Base-by-base conservation (phyloP, 1,284 basidiomycete species). In the Melampsora americana region DNA sequence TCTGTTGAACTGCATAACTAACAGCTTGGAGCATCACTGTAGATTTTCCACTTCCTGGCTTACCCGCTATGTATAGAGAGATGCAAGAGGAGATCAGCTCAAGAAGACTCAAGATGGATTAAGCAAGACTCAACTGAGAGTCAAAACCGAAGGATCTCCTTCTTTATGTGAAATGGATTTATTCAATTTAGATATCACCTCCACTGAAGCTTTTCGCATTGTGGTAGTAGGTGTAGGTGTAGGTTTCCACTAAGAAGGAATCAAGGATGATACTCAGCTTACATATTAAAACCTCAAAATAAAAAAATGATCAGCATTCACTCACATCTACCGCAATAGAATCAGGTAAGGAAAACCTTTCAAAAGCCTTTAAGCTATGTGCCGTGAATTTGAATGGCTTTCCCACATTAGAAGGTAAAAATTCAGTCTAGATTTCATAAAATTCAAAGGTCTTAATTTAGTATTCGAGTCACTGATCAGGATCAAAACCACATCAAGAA, bases 11-110 rank as follows among this genome's bases (percentile, higher is more conserved):
- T 16, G 77, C 77, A 59, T 69, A 68, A 35, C 67, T 67, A 18
- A 77, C 62, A 20, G 53, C 64, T 26, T 77, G 77, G 16, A 77
- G 46, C 32, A 77, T 44, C 16, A 60, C 35, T 1, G 67, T 60
- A 18, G 77, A 77, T 67, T 75, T 72, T 5, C 77, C 77, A 28
- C 62, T 68, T 2, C 77, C 77, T 26, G 30, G 35, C 48, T 59
- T 4, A 16, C 77, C 77, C 16, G 42, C 71, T 74, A 59, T 9
- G n/a, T 11, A 44, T 35, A 30, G 6, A n/a, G n/a, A n/a, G 44
- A 59, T 2, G 20, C 23, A n/a, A 59, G 30, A 30, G 2, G 44
- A 46, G 11, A 62, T 30, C 20, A 59, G 48, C 14, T 50, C 23
- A 28, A 69, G 32, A n/a, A 61, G 62, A 61, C 26, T 42, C 18